phyloP scores from a whole-genome alignment of 2,329 filamentous ascomycete species.

The Hymenoscyphus scutula region DNA sequence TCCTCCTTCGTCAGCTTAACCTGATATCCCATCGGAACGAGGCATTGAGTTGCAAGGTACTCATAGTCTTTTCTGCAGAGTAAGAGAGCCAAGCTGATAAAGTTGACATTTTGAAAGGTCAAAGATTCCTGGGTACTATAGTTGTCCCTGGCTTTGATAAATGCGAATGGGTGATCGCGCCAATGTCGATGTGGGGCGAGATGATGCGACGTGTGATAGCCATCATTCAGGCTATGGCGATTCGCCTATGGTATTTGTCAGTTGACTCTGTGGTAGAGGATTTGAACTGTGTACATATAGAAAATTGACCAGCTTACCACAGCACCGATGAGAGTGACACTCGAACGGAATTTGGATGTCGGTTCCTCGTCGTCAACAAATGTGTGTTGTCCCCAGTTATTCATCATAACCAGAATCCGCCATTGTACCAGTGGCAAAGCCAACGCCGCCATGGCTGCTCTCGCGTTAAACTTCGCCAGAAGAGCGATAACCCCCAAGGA shows the following conservation, averaged over 20 bases:
- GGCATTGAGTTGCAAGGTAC: background rate
- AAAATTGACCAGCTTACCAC: background rate
- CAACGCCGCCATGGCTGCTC: background rate
- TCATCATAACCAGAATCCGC: background rate
- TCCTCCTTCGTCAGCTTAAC: background rate
- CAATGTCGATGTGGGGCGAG: background rate
- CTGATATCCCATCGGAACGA: background rate
- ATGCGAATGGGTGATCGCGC: background rate
- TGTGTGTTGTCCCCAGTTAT: conserved; percentile 1
- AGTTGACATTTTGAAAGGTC: background rate
- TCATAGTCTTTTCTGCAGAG: background rate
- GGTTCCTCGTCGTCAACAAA: background rate
- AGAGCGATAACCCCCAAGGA: background rate
- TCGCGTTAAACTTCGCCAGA: background rate
- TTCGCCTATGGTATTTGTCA: background rate
- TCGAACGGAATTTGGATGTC: background rate
- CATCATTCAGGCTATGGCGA: conserved; percentile 2
- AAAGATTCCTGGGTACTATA: background rate
- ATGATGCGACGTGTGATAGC: background rate
- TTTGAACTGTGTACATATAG: background rate
- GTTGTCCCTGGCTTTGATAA: background rate
- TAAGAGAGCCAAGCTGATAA: background rate
- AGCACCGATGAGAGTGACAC: background rate
- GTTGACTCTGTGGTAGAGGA: background rate
- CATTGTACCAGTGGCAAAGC: background rate